Percentiles rank a stretch among this genome's conserved stretches.
Evolutionary conservation across 352 stramenopile genomes (phyloP).

Genomic region (Thraustotheca clavata): DNA sequence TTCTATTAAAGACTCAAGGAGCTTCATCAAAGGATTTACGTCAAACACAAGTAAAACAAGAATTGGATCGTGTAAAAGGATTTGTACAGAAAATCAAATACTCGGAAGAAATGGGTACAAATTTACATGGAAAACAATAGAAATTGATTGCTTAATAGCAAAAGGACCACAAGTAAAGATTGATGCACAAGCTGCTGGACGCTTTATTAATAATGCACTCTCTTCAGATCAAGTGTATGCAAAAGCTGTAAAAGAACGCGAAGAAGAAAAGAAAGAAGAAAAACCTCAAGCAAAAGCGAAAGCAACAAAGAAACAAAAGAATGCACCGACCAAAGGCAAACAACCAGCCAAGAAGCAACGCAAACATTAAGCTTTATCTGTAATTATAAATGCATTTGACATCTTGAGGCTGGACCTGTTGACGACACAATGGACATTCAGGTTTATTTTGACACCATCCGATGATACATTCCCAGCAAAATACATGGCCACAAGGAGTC

Average conservation of each 20-base stretch:
- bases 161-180: slow-evolving; percentile 68
- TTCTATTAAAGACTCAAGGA: slow-evolving; percentile 82
- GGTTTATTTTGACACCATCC: slow-evolving; percentile 89
- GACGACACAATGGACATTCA: slow-evolving; percentile 84
- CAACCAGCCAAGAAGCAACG: slow-evolving; percentile 9
- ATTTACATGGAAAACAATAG: too few species aligned
- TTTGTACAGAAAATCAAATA: slow-evolving; percentile 89
- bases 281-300: slow-evolving; percentile 31
- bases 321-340: not conserved
- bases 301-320: slow-evolving; percentile 3
- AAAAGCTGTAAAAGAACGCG: slow-evolving; percentile 49
- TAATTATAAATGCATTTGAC: slow-evolving; percentile 91
- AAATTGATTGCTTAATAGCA: too few species aligned
- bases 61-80: slow-evolving; percentile 79
- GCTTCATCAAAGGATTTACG: slow-evolving; percentile 82
- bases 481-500: slow-evolving; percentile 86
- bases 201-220: slow-evolving; percentile 76
- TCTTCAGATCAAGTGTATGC: slow-evolving; percentile 80
- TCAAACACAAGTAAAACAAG: slow-evolving; percentile 85
- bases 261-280: slow-evolving; percentile 49
- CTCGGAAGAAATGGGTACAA: slow-evolving; percentile 49
- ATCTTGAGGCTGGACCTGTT: slow-evolving; percentile 79
- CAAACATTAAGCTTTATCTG: slow-evolving; percentile 33
- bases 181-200: slow-evolving; percentile 71
- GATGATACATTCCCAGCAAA: slow-evolving; percentile 92